Evolutionary conservation across 1,139 yeast species (phyloP).

Genomic region (Pichia sp.): DNA sequence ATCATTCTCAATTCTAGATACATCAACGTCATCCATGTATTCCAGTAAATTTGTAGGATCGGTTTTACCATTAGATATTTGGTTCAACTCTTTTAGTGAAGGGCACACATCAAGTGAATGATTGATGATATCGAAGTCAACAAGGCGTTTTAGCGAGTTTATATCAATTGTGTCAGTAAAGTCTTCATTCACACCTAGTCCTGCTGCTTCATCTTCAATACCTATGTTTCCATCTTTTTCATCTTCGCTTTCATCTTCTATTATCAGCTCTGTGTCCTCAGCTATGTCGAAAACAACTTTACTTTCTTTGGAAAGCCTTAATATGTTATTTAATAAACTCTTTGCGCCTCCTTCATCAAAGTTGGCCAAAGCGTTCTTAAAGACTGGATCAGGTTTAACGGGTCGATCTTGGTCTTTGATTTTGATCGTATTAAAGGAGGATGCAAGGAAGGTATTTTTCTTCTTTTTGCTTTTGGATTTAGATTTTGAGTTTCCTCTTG

Average conservation of each 20-base stretch:
- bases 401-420: conserved; percentile 51
- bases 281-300: conserved; percentile 45
- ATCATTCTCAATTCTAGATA: conserved; percentile 10
- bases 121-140: conserved; percentile 8
- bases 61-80: conserved; percentile 41
- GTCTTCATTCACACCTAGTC: conserved; percentile 2
- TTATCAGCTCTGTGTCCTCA: conserved; percentile 18
- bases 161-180: neutral
- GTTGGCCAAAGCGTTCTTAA: conserved; percentile 52
- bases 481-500: conserved; percentile 27
- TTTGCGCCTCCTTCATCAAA: conserved; percentile 64
- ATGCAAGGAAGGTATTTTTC: conserved; percentile 34
- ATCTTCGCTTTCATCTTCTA: conserved; percentile 7
- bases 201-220: neutral
- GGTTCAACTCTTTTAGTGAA: conserved; percentile 43
- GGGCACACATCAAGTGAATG: conserved; percentile 41
- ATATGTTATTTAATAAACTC: conserved; percentile 48
- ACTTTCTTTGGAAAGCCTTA: conserved; percentile 44
- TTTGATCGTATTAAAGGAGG: conserved; percentile 40
- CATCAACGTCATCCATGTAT: conserved; percentile 26
- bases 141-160: neutral
- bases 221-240: neutral
- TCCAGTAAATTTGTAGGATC: conserved; percentile 34
- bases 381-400: conserved; percentile 52
- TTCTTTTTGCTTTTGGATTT: conserved; percentile 17